A percentile compares a stretch with the other conserved stretches of the same genome.
Evolutionary conservation across 1,284 basidiomycete genomes (phyloP).

Genomic region (Ceratobasidium theobromae): DNA sequence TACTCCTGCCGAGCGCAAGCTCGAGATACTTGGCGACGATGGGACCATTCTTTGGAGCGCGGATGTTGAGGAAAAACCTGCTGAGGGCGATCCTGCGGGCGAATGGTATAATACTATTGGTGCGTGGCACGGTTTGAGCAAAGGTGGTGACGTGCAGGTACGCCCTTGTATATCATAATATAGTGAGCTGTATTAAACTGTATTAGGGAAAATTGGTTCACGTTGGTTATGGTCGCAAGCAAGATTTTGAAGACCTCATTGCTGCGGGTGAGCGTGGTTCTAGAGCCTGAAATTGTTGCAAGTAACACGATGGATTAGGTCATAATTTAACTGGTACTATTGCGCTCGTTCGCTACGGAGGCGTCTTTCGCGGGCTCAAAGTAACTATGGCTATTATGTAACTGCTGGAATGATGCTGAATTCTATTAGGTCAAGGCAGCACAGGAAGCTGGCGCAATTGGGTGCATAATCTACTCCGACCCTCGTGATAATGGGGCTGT

Average conservation of each 20-base stretch:
- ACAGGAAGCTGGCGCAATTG: constrained; percentile 73
- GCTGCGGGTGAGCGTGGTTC: constrained; percentile 43
- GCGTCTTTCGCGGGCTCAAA: constrained; percentile 81
- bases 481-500: constrained; percentile 85
- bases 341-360: constrained; percentile 82
- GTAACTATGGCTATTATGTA: constrained; percentile 43
- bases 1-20: constrained; percentile 62
- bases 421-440: constrained; percentile 68
- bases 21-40: constrained; percentile 60
- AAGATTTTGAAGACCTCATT: constrained; percentile 70
- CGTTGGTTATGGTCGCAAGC: constrained; percentile 77
- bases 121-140: constrained; percentile 70
- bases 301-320: constrained; percentile 47
- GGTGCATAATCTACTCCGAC: constrained; percentile 77
- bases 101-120: constrained; percentile 60
- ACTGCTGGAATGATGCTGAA: not conserved
- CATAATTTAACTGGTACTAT: constrained; percentile 78
- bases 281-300: not conserved
- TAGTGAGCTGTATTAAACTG: not conserved
- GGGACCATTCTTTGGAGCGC: constrained; percentile 67
- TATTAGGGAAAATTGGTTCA: constrained; percentile 68
- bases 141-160: constrained; percentile 57
- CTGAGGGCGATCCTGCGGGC: constrained; percentile 61
- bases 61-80: constrained; percentile 67
- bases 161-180: not conserved